Conservation (phyloP, 2,329 filamentous ascomycete genomes). For the Trichophyton simii region DNA sequence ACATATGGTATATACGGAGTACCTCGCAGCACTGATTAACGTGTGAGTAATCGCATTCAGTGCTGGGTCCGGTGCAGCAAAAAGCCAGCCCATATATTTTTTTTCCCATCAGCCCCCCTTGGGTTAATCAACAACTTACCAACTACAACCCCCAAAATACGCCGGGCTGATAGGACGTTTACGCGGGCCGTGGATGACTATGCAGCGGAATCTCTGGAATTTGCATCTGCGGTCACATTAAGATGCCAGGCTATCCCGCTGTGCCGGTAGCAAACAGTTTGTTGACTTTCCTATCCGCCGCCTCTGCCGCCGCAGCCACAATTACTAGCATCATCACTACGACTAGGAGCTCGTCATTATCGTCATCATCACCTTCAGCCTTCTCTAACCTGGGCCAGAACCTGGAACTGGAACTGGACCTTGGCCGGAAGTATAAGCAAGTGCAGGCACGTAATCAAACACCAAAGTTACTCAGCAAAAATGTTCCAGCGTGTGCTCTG, state of each 20-base stretch:
- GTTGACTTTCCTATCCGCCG: not conserved
- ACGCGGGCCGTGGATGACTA: conserved; percentile 2
- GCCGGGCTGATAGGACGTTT: not conserved
- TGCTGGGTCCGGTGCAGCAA: not conserved
- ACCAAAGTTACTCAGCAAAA: not conserved
- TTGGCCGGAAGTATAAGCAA: not conserved
- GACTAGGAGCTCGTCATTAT: too few species aligned
- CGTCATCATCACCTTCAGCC: not conserved
- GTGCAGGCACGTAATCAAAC: not conserved
- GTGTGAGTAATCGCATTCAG: not conserved
- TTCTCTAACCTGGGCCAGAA: not conserved
- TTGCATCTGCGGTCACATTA: not conserved
- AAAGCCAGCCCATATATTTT: not conserved
- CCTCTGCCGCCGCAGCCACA: not conserved
- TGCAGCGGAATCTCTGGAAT: not conserved
- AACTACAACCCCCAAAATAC: not conserved
- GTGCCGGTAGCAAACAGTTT: conserved; percentile 3
- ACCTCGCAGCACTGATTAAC: not conserved
- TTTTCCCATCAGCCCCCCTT: not conserved
- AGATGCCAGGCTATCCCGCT: not conserved
- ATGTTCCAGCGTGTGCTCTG: conserved; percentile 47
- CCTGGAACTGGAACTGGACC: not conserved
- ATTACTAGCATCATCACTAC: not conserved
- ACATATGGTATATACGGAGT: not conserved
- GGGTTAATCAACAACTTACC: not conserved